phyloP scores from a whole-genome alignment of 202 grass and related monocot species.

The Zoysia matrella region DNA sequence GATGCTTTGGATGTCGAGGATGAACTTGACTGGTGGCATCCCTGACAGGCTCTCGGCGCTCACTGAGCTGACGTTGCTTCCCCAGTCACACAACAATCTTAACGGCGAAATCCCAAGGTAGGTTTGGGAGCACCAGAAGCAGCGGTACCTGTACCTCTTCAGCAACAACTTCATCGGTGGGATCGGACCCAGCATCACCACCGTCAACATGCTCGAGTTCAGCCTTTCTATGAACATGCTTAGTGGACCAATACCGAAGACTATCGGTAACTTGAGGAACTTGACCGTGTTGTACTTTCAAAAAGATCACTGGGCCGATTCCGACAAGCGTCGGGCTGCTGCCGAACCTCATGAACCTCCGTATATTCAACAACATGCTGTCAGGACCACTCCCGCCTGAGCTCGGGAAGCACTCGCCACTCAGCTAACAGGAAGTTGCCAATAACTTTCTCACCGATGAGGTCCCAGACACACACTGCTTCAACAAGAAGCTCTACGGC shows the following conservation, averaged over 20 bases:
- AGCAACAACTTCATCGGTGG: constrained; percentile 41
- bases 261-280: constrained; percentile 43
- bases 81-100: constrained; percentile 13
- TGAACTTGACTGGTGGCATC: not conserved
- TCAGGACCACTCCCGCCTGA: constrained; percentile 50
- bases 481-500: too few species aligned
- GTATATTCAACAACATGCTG: constrained; percentile 51
- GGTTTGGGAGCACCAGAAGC: constrained; percentile 50
- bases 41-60: constrained; percentile 27
- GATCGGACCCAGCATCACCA: constrained; percentile 20
- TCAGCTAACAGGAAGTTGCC: constrained; percentile 41
- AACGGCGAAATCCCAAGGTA: constrained; percentile 33
- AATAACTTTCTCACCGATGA: constrained; percentile 48
- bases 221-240: constrained; percentile 52
- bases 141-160: constrained; percentile 33
- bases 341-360: constrained; percentile 30
- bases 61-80: constrained; percentile 34
- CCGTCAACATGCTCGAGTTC: constrained; percentile 30
- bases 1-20: constrained; percentile 27
- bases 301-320: constrained; percentile 52
- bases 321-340: constrained; percentile 43
- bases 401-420: constrained; percentile 56
- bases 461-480: constrained; percentile 49
- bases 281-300: constrained; percentile 28
- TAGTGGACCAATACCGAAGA: constrained; percentile 41